A percentile compares a stretch with the other conserved stretches of the same genome.
Evolutionary conservation across 768 basidiomycete genomes (phyloP).

Genomic region (Mrakia gelida): DNA sequence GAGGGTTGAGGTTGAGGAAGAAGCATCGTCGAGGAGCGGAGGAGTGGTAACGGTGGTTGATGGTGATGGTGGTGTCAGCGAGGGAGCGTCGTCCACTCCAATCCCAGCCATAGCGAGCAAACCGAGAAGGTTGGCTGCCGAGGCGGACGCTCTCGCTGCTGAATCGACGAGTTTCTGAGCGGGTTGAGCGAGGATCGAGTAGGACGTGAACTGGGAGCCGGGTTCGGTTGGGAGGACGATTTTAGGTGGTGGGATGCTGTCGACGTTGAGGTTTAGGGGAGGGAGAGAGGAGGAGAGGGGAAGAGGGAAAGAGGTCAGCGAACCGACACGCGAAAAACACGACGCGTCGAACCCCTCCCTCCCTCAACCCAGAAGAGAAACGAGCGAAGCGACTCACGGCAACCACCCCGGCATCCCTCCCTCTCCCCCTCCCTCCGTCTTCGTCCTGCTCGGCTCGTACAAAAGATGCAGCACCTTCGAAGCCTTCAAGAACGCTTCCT

Average conservation of each 20-base stretch:
- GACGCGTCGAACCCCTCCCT: not conserved
- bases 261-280: too few relatives aligned
- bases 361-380: not conserved
- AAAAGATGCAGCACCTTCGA: not conserved
- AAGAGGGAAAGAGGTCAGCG: not conserved
- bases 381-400: not conserved
- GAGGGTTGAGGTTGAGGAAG: not conserved
- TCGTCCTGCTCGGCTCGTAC: not conserved
- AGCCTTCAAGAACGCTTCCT: not conserved
- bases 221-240: not conserved
- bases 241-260: not conserved
- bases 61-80: not conserved
- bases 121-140: constrained; percentile 20
- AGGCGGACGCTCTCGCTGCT: not conserved
- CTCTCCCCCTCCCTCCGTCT: not conserved
- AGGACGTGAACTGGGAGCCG: not conserved
- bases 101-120: constrained; percentile 1
- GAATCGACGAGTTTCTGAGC: not conserved
- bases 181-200: not conserved
- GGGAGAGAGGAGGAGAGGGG: not conserved
- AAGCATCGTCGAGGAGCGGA: not conserved
- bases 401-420: not conserved
- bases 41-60: not conserved
- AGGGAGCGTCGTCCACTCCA: not conserved
- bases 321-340: not conserved